Conservation (phyloP, 305 asterid genomes). For the Fraxinus platypoda region DNA sequence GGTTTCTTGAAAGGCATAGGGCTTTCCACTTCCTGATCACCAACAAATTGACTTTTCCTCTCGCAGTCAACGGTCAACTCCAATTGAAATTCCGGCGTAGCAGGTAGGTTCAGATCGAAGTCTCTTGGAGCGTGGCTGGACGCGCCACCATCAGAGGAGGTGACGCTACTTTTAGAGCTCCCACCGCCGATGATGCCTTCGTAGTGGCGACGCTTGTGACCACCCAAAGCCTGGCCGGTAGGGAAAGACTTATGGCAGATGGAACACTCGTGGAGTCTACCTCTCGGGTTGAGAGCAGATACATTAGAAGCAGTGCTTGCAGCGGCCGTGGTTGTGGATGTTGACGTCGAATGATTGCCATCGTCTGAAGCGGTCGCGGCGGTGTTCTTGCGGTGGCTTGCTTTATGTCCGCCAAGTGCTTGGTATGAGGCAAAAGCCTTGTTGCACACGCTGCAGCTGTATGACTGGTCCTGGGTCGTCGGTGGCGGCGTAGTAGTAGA, state of each 20-base stretch:
- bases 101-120: slow-evolving; percentile 57
- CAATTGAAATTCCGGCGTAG: slow-evolving; percentile 44
- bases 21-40: slow-evolving; percentile 65
- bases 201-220: slow-evolving; percentile 84
- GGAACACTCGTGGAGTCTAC: slow-evolving; percentile 64
- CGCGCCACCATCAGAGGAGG: slow-evolving; percentile 34
- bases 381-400: slow-evolving; percentile 61
- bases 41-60: slow-evolving; percentile 17
- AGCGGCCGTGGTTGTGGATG: slow-evolving; percentile 10
- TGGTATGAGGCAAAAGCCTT: slow-evolving; percentile 59
- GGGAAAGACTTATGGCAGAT: slow-evolving; percentile 59
- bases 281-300: slow-evolving; percentile 48
- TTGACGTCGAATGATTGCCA: slow-evolving; percentile 25
- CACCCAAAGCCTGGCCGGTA: slow-evolving; percentile 85
- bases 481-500: not conserved
- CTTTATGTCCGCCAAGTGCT: slow-evolving; percentile 81
- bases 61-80: slow-evolving; percentile 22
- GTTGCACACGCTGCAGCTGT: slow-evolving; percentile 60
- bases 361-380: slow-evolving; percentile 23
- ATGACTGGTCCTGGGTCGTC: slow-evolving; percentile 6
- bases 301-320: slow-evolving; percentile 1
- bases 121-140: slow-evolving; percentile 23
- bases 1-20: slow-evolving; percentile 40
- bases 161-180: slow-evolving; percentile 31
- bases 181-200: slow-evolving; percentile 54